Base-by-base conservation (phyloP, 768 basidiomycete species). In the Mycena sanguinolenta region DNA sequence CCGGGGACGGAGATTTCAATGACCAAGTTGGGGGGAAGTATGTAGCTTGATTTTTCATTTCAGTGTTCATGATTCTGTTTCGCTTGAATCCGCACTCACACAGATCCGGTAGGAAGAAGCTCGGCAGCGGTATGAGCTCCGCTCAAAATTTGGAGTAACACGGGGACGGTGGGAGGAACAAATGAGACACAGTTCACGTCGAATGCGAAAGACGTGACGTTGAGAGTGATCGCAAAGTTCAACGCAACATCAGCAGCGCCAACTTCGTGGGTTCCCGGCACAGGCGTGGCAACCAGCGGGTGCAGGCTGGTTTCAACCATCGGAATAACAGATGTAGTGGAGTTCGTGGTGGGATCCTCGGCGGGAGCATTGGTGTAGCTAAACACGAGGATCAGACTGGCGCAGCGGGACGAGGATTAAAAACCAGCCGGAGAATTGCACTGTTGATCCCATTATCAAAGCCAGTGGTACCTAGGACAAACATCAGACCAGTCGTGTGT, bases 311-410 rank as follows among this genome's bases (percentile, higher is more conserved):
- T 75, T 68, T 89, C 87, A 3, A 76, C 30, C 39, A 88, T 79
- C 0, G 79, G 70, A n/a, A 79, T 78, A 17, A 60, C 44, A 10
- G 50, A 70, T 28, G 63, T 57, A 59, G 72, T 39, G 69, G 74
- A 7, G 63, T 74, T 54, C 50, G 82, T 83, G 19, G 64, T 61
- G 0, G 81, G 75, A 19, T 70, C 69, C 14, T 19, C 5, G 21
- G 12, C 12, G 39, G 14, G 9, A 2, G 89, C 88, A 17, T 84
- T 86, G 2, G 39, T 73, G 65, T 90, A 90, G n/a, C n/a, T n/a
- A n/a, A n/a, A n/a, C n/a, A n/a, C n/a, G n/a, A 34, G 50, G 86
- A 82, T 53, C 90, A 75, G 64, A 90, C 88, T 8, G 87, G 88
- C 38, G 81, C 81, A n/a, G n/a, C n/a, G n/a, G n/a, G n/a, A n/a